Evolutionary conservation across 805 yeast genomes (phyloP), one percentile per base, ranked within the genome.

Genomic region (Saccharomycopsis babjevae): DNA sequence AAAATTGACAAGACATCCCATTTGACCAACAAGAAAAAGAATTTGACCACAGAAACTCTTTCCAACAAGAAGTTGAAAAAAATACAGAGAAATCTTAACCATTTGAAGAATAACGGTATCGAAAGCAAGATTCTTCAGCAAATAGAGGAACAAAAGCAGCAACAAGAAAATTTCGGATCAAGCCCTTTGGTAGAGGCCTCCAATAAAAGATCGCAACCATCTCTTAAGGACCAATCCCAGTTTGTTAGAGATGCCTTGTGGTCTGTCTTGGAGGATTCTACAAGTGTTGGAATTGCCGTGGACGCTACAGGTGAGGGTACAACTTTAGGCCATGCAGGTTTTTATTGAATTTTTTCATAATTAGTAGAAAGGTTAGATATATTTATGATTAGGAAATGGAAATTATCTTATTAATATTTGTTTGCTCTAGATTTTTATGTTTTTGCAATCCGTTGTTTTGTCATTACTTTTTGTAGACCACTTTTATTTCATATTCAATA

Each of bases 1-100:
- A 63, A 61, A 40, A 61, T 63, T 30, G 62, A 63, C 34, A 63
- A 63, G 32, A 34, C 42, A 5, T 36, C 50, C 11, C 43, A 39
- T 6, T 46, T 61, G 39, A 63, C 65, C 11, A 62, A 69, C 65
- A 70, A 61, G 46, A 61, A 34, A 43, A 52, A 59, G 57, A 59
- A 61, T 25, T 40, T 63, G 52, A 85, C 88, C 39, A 86, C 83
- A 56, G 77, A 74, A 57, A 81, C 90, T 0, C 74, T 89, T 57
- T 86, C 96, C 36, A 88, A 83, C 68, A 90, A 90, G 75, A 83
- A 88, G 73, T 82, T 87, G 54, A 80, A 85, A 74, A 90, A 90
- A 74, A 78, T 88, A 66, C 88, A 83, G 69, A 82, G 97, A 79
- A 90, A 90, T 70, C 78, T 82, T 70, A 85, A 83, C 69, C 89